Evolutionary conservation across 257 asterid species (phyloP), one percentile per base, ranked within the genome.

Genomic region (Lycium barbarum): DNA sequence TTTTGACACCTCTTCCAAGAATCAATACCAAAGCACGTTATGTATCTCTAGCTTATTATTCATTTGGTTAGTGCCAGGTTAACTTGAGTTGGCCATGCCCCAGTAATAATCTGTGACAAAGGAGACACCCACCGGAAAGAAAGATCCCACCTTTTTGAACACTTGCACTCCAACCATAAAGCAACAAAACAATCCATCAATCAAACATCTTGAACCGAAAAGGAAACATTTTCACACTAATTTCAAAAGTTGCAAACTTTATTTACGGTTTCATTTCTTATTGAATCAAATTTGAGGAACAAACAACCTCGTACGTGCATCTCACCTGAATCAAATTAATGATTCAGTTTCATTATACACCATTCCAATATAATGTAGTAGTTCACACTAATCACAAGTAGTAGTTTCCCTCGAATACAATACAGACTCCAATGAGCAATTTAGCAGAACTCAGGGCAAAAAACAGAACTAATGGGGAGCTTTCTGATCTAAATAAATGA

Each of bases 281-380:
- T 68, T 70, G 53, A 14, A 67, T 36, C 76, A 67, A 13, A 14
- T 35, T 67, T 18, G 51, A 67, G 0, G 22, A 70, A 70, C 78
- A 36, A 68, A 68, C 26, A 15, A 59, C 80, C 80, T 73, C 81
- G 12, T 49, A 49, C 3, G 11, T 74, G 81, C 81, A 49, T 22
- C 81, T 74, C 80, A 72, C 53, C 80, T 65, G n/a, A 65, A 65
- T 65, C 72, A 26, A 65, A 65, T 65, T 43, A 26, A 9, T 66
- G 45, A 33, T 26, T 33, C 72, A 26, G 72, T 66, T 47, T 40
- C 33, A 26, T 26, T 26, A 26, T 53, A 73, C 47, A 33, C 71
- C 73, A 35, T 67, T 13, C 7, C 47, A 67, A 6, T 13, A 35
- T 13, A 67, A 6, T 6, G 10, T 7, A 66, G 2, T 35, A 66